Evolutionary conservation across 176 grass and related monocot genomes (phyloP), one percentile per base, ranked within the genome.

Genomic region (Avena insularis): DNA sequence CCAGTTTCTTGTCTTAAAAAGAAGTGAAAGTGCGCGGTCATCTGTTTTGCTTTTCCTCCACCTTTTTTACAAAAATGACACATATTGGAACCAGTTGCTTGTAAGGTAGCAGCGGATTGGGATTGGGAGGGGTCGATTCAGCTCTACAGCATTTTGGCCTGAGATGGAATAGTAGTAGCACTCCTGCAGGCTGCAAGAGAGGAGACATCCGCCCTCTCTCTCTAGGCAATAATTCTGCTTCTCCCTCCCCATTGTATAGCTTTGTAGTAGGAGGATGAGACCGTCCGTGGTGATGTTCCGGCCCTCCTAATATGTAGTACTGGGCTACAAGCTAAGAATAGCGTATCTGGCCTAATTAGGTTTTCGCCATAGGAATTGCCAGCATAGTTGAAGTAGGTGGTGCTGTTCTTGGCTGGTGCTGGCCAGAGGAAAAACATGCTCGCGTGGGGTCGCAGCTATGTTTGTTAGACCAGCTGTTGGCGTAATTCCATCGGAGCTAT

Each of bases 1-100:
- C 88, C 71, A 61, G 70, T 82, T 90, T 82, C 71, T 90, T 82
- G 82, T 82, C 83, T 82, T 86, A 60, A 90, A 90, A 90, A 90
- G 78, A 50, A 82, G 83, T 90, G 78, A 90, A 86, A 90, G 88
- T 67, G 81, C 53, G 20, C 40, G 9, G 15, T 6, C 74, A 31
- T 20, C 79, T 14, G 33, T 69, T 55, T 15, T 86, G 40, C 71
- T 77, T 56, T 66, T 10, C 49, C 60, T 77, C 38, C 7, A 53
- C 38, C 10, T 90, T 86, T 17, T 62, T 88, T 58, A 76, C 59
- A 33, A 85, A 69, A 67, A 60, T 82, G 60, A 19, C 50, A 50
- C 38, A 53, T 80, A 19, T 86, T 66, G 77, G 25, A 80, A 75
- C 77, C 59, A 64, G 58, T 35, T 70, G 38, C 68, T 82, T 74